A percentile compares a stretch with the other conserved stretches of the same genome.
Evolutionary conservation across 2,329 filamentous ascomycete genomes (phyloP).

Genomic region (Periconia sp.): DNA sequence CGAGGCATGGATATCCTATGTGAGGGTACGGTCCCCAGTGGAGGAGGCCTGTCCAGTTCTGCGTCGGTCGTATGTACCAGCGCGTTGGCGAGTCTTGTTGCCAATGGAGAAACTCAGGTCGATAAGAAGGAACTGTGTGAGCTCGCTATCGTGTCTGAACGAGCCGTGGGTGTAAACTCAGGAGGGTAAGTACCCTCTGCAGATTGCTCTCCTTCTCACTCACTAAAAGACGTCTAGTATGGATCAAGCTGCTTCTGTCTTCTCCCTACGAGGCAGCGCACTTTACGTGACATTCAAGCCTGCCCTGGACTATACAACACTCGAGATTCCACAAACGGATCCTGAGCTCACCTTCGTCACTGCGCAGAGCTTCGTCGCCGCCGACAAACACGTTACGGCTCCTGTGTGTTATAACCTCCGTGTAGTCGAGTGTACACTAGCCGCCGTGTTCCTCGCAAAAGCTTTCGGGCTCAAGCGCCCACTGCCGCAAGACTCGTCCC

Average conservation of each 20-base stretch:
- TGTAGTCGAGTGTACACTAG: slow-evolving; percentile 92
- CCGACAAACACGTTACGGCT: slow-evolving; percentile 92
- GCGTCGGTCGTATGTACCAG: slow-evolving; percentile 92
- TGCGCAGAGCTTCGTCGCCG: slow-evolving; percentile 89
- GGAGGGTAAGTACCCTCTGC: slow-evolving; percentile 66
- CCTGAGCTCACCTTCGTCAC: slow-evolving; percentile 90
- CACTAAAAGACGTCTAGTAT: slow-evolving; percentile 61
- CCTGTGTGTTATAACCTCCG: slow-evolving; percentile 96
- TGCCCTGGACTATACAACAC: slow-evolving; percentile 70
- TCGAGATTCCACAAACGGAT: slow-evolving; percentile 77
- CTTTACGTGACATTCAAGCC: slow-evolving; percentile 91
- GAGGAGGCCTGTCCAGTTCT: slow-evolving; percentile 89
- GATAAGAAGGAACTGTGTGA: slow-evolving; percentile 93
- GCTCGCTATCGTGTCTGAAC: slow-evolving; percentile 90
- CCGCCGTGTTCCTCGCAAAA: slow-evolving; percentile 68
- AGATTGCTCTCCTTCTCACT: too few species aligned
- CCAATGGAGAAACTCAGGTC: slow-evolving; percentile 75
- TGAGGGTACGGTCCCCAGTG: slow-evolving; percentile 88
- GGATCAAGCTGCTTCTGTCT: slow-evolving; percentile 96
- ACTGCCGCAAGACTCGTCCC: slow-evolving; percentile 76
- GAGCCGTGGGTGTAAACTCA: slow-evolving; percentile 92
- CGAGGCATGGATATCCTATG: slow-evolving; percentile 84
- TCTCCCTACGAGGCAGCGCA: slow-evolving; percentile 81
- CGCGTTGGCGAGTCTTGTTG: slow-evolving; percentile 82
- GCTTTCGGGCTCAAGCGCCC: slow-evolving; percentile 57